Conservation (phyloP, 2,329 filamentous ascomycete species). For the Ascochyta lentis region DNA sequence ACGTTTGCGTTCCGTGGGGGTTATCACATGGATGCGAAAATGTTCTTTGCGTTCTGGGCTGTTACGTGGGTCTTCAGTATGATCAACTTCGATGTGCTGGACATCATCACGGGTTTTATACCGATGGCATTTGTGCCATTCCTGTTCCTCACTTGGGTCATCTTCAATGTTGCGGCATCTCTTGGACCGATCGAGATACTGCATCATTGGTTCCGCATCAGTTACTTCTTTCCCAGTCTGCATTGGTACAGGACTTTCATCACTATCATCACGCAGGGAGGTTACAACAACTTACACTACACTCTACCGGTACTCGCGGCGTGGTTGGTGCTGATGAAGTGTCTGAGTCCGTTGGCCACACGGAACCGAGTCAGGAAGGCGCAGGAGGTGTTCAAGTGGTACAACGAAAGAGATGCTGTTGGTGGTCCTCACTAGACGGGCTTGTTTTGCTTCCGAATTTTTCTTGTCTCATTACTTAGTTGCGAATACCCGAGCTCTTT, state of each 20-base stretch:
- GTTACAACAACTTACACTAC: slow-evolving; percentile 12
- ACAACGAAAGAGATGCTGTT: slow-evolving; percentile 18
- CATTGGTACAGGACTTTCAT: slow-evolving; percentile 20
- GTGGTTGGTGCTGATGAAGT: slow-evolving; percentile 17
- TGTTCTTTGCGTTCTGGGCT: slow-evolving; percentile 23
- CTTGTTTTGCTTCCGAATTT: neutral
- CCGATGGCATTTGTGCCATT: slow-evolving; percentile 15
- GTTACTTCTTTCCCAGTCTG: slow-evolving; percentile 15
- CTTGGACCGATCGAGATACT: slow-evolving; percentile 6
- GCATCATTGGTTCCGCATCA: slow-evolving; percentile 12
- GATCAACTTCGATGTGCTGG: slow-evolving; percentile 19
- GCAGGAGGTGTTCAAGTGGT: slow-evolving; percentile 13
- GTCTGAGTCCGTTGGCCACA: slow-evolving; percentile 18
- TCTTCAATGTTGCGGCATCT: slow-evolving; percentile 14
- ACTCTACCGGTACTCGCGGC: slow-evolving; percentile 15
- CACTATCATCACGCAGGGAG: slow-evolving; percentile 16
- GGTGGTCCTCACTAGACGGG: slow-evolving; percentile 15
- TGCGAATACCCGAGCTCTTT: neutral
- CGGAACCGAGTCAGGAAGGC: slow-evolving; percentile 17
- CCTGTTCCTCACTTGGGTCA: slow-evolving; percentile 10
- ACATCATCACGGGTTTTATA: slow-evolving; percentile 13
- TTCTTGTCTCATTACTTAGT: neutral
- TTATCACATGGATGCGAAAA: slow-evolving; percentile 17
- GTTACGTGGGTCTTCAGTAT: slow-evolving; percentile 19
- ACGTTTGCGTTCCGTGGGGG: slow-evolving; percentile 18